These are phyloP conservation scores for Verticillium tricorpus DNA, from an alignment of 2,329 filamentous ascomycete genomes.

Conservation along the genomic window DNA sequence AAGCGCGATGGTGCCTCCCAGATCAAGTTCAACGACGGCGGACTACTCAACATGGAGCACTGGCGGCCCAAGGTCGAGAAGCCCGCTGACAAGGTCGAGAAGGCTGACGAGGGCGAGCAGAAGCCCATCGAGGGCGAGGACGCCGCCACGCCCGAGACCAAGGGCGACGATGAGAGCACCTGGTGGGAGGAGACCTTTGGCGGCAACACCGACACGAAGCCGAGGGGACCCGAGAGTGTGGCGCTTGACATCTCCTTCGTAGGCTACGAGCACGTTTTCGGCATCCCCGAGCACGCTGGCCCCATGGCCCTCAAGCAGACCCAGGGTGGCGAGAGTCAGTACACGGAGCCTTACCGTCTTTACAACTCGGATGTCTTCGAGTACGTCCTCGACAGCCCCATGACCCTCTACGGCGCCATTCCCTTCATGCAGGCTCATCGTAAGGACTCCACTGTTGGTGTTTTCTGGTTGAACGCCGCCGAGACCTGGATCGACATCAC, in stretches of 20 bases:
- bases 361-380: slow-evolving; percentile 98
- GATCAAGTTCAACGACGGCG: slow-evolving; percentile 85
- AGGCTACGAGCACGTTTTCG: slow-evolving; percentile 87
- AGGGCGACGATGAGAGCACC: slow-evolving; percentile 72
- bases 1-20: slow-evolving; percentile 77
- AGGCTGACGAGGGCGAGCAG: slow-evolving; percentile 46
- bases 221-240: slow-evolving; percentile 89
- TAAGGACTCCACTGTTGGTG: slow-evolving; percentile 86
- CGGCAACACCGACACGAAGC: slow-evolving; percentile 91
- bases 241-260: slow-evolving; percentile 88
- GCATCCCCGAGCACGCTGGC: slow-evolving; percentile 89
- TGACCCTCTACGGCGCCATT: slow-evolving; percentile 97
- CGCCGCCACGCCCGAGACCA: slow-evolving; percentile 34
- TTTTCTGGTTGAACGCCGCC: slow-evolving; percentile 96
- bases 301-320: slow-evolving; percentile 87
- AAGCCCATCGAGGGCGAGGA: slow-evolving; percentile 24
- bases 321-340: slow-evolving; percentile 79
- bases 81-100: slow-evolving; percentile 42
- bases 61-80: slow-evolving; percentile 84
- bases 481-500: slow-evolving; percentile 97
- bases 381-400: slow-evolving; percentile 93
- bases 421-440: slow-evolving; percentile 97
- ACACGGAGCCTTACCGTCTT: slow-evolving; percentile 84
- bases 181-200: slow-evolving; percentile 99
- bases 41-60: slow-evolving; percentile 88